Evolutionary conservation across 2,329 filamentous ascomycete species (phyloP).

Genomic region (Aspergillus puulaauensis): DNA sequence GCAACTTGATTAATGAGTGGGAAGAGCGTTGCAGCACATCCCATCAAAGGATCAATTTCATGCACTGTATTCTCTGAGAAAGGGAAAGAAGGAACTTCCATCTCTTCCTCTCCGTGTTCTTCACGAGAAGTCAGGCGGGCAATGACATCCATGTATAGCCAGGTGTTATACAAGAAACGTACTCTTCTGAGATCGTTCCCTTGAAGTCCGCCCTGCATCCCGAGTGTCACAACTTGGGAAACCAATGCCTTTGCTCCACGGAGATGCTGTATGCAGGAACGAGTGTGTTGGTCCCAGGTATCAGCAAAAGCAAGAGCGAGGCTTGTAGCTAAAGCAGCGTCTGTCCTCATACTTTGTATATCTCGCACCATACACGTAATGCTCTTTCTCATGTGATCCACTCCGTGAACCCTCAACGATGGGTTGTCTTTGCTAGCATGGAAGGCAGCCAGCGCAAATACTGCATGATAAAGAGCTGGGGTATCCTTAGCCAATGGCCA

Average conservation of each 20-base stretch:
- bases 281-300: conserved; percentile 69
- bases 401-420: conserved; percentile 59
- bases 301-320: conserved; percentile 68
- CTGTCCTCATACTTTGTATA: conserved; percentile 63
- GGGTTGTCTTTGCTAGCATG: conserved; percentile 62
- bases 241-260: conserved; percentile 66
- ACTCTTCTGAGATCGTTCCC: conserved; percentile 55
- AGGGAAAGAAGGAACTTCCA: conserved; percentile 40
- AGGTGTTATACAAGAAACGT: conserved; percentile 68
- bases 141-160: conserved; percentile 73
- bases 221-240: conserved; percentile 55
- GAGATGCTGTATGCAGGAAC: conserved; percentile 68
- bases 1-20: conserved; percentile 67
- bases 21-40: conserved; percentile 66
- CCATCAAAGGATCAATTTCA: conserved; percentile 70
- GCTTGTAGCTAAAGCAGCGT: conserved; percentile 69
- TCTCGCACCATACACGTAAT: conserved; percentile 59
- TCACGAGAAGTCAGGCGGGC: conserved; percentile 65
- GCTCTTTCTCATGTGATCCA: conserved; percentile 68
- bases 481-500: conserved; percentile 66
- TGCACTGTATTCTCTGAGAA: conserved; percentile 48
- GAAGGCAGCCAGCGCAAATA: conserved; percentile 68
- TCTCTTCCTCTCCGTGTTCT: conserved; percentile 53
- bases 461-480: conserved; percentile 66
- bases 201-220: conserved; percentile 32